phyloP scores from a whole-genome alignment of 345 rosid genomes.

The Lepidium aucheri region DNA sequence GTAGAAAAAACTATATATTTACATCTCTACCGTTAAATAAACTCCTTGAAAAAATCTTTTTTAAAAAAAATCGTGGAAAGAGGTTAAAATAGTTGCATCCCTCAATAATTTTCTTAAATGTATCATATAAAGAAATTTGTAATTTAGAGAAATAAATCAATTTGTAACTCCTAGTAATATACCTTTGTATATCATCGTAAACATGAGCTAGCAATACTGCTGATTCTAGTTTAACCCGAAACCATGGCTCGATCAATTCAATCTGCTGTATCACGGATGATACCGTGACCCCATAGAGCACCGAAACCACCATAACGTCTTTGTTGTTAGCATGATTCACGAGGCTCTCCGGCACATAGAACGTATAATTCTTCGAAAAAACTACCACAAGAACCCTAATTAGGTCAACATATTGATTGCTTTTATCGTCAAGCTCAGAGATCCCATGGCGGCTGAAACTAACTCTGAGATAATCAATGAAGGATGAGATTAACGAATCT shows the following conservation, averaged over 20 bases:
- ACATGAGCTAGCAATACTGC: not conserved
- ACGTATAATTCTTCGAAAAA: not conserved
- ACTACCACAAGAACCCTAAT: not conserved
- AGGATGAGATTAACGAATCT: not conserved
- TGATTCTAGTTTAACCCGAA: not conserved
- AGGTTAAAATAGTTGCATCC: too few species aligned
- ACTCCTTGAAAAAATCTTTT: too few species aligned
- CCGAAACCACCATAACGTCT: not conserved
- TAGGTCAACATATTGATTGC: not conserved
- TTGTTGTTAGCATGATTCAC: not conserved
- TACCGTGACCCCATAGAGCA: not conserved
- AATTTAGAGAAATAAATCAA: too few species aligned
- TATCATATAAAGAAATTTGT: too few species aligned
- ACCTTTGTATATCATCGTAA: not conserved
- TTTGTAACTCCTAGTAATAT: too few species aligned
- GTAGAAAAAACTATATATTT: too few species aligned
- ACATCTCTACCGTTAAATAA: too few species aligned
- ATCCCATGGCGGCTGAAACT: not conserved
- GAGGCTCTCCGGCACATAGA: not conserved
- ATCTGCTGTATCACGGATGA: not conserved
- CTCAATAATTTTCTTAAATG: too few species aligned
- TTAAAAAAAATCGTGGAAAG: too few species aligned
- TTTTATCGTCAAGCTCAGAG: not conserved
- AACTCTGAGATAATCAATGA: not conserved
- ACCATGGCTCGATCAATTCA: not conserved